A percentile compares a stretch with the other conserved stretches of the same genome.
phyloP scores from a whole-genome alignment of 495 filamentous ascomycete genomes.

The Aspergillus diversus region DNA sequence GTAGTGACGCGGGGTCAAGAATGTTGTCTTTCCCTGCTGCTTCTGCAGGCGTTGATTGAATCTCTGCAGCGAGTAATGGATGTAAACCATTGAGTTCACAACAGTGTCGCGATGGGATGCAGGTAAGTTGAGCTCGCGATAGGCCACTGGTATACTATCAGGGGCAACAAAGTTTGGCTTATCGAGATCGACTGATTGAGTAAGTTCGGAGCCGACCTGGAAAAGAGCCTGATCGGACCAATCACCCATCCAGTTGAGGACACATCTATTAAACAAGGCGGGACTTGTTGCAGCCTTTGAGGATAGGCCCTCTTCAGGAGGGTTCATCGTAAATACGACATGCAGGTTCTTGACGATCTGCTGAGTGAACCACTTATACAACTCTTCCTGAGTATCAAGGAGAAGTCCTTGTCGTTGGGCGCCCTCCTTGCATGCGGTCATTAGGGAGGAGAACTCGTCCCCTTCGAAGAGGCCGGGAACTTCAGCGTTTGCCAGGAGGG shows the following conservation, averaged over 20 bases:
- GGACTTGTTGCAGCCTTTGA: slow-evolving; percentile 97
- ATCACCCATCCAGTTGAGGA: slow-evolving; percentile 99
- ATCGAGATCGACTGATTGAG: slow-evolving; percentile 92
- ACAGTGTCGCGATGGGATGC: slow-evolving; percentile 88
- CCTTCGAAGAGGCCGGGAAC: slow-evolving; percentile 98
- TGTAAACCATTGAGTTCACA: slow-evolving; percentile 97
- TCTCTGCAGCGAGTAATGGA: slow-evolving; percentile 88
- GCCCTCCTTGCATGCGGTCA: slow-evolving; percentile 98
- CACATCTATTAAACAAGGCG: slow-evolving; percentile 97
- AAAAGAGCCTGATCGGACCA: slow-evolving; percentile 99
- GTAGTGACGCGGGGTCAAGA: slow-evolving; percentile 94
- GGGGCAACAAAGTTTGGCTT: slow-evolving; percentile 82
- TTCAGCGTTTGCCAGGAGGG: slow-evolving; percentile 94
- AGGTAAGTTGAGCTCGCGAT: slow-evolving; percentile 80
- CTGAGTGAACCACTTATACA: slow-evolving; percentile 99
- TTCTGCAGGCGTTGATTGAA: slow-evolving; percentile 90
- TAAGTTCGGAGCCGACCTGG: slow-evolving; percentile 95
- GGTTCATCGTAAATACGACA: slow-evolving; percentile 99
- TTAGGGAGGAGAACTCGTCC: slow-evolving; percentile 91
- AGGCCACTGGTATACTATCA: slow-evolving; percentile 88
- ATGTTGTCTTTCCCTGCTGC: slow-evolving; percentile 88
- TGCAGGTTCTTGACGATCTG: slow-evolving; percentile 99
- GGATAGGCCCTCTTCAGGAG: slow-evolving; percentile 91
- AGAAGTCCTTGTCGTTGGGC: slow-evolving; percentile 94
- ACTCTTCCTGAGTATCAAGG: slow-evolving; percentile 94